A percentile compares a stretch with the other conserved stretches of the same genome.
phyloP scores from a whole-genome alignment of 2,329 filamentous ascomycete species.

The Helotiales sp. region DNA sequence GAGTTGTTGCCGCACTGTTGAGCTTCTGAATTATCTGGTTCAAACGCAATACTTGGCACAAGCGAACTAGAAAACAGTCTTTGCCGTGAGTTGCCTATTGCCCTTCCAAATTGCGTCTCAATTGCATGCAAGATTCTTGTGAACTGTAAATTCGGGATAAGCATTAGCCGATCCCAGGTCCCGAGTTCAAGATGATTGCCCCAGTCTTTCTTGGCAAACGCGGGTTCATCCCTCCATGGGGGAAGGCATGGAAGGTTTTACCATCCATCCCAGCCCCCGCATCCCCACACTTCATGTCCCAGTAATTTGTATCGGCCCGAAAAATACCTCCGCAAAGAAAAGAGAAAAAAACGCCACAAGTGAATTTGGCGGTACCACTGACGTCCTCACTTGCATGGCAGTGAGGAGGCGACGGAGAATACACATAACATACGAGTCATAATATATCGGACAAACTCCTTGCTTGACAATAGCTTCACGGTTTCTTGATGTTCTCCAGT shows the following conservation, averaged over 20 bases:
- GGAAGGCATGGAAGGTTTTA: neutral
- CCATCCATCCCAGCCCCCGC: constrained; percentile 2
- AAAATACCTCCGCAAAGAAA: too few species aligned
- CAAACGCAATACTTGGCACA: too few species aligned
- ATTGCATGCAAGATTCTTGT: too few species aligned
- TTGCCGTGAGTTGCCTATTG: too few species aligned
- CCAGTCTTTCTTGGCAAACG: neutral
- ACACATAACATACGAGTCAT: neutral
- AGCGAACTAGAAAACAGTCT: too few species aligned
- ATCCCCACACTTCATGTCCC: constrained; percentile 1
- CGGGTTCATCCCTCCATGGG: neutral
- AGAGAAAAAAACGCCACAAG: neutral
- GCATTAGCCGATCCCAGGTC: neutral
- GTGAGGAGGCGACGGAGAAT: neutral
- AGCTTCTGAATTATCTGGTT: too few species aligned
- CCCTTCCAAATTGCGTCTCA: too few species aligned
- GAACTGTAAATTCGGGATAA: neutral
- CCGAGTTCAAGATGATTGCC: neutral
- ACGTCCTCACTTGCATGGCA: neutral
- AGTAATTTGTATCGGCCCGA: neutral
- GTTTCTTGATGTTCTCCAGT: too few species aligned
- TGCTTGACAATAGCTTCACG: neutral
- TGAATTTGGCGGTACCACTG: too few species aligned
- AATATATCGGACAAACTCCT: neutral
- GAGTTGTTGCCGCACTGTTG: too few species aligned